These are phyloP conservation scores for Exophiala dermatitidis DNA, from an alignment of 2,329 filamentous ascomycete genomes.

Conservation along the genomic window DNA sequence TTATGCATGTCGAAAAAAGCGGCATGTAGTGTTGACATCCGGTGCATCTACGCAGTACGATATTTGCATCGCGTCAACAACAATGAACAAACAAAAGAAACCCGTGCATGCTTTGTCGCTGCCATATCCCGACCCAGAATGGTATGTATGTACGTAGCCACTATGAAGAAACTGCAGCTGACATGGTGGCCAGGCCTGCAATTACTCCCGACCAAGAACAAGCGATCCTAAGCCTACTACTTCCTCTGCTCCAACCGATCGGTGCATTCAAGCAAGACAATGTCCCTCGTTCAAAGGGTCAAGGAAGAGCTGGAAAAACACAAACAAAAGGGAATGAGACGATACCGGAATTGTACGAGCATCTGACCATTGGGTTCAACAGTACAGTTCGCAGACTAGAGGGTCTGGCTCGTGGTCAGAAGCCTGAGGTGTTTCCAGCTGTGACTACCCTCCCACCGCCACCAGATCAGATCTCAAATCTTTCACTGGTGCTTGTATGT, in stretches of 20 bases:
- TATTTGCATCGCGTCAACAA: not conserved
- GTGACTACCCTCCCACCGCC: not conserved
- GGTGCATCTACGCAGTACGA: too few relatives aligned
- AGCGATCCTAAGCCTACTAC: slow-evolving; percentile 16
- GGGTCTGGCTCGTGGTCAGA: slow-evolving; percentile 27
- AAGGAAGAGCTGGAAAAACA: slow-evolving; percentile 11
- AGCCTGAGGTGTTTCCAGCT: not conserved
- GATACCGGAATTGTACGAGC: slow-evolving; percentile 29
- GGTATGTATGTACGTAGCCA: slow-evolving; percentile 6
- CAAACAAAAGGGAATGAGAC: slow-evolving; percentile 12
- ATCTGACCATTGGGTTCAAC: slow-evolving; percentile 42
- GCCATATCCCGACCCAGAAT: slow-evolving; percentile 21
- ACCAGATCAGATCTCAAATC: slow-evolving; percentile 1
- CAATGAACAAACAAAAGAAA: slow-evolving; percentile 20
- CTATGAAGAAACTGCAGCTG: slow-evolving; percentile 1
- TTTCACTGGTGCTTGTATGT: slow-evolving; percentile 20
- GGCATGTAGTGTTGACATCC: too few relatives aligned
- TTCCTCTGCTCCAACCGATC: slow-evolving; percentile 30
- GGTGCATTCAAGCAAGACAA: slow-evolving; percentile 36
- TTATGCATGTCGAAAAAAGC: too few relatives aligned
- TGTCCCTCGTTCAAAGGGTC: slow-evolving; percentile 35
- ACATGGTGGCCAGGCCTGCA: slow-evolving; percentile 11
- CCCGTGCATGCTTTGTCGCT: slow-evolving; percentile 15
- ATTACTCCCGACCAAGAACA: slow-evolving; percentile 12
- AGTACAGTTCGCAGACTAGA: slow-evolving; percentile 40